Percentiles rank a stretch among this genome's conserved stretches.
phyloP scores from a whole-genome alignment of 306 rosid species.

The Castanea sativa region DNA sequence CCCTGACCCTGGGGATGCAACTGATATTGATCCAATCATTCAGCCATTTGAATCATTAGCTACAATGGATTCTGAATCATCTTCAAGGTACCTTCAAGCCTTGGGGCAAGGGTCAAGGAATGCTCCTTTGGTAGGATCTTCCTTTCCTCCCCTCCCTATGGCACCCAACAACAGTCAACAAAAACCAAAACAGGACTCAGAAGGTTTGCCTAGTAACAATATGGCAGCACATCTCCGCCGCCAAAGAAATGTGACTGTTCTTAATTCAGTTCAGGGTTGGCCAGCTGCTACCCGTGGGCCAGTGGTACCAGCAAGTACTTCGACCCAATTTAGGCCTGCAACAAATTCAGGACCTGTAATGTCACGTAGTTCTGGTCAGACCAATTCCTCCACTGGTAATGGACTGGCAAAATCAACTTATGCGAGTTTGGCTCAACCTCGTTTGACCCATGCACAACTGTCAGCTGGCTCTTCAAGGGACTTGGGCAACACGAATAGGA shows the following conservation, averaged over 20 bases:
- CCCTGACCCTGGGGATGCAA: constrained; percentile 38
- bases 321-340: constrained; percentile 44
- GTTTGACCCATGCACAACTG: constrained; percentile 36
- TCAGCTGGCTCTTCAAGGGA: constrained; percentile 55
- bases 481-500: constrained; percentile 46
- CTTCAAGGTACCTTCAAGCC: constrained; percentile 87
- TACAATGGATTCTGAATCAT: constrained; percentile 47
- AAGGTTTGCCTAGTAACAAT: constrained; percentile 51
- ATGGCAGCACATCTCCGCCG: constrained; percentile 90
- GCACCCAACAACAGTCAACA: constrained; percentile 53
- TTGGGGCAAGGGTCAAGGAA: constrained; percentile 57
- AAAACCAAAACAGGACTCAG: constrained; percentile 50
- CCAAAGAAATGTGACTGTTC: constrained; percentile 46
- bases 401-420: constrained; percentile 36
- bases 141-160: constrained; percentile 81
- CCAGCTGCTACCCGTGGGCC: constrained; percentile 61
- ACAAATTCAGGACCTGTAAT: constrained; percentile 34
- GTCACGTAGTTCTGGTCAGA: constrained; percentile 34
- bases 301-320: constrained; percentile 35
- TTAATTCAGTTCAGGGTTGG: constrained; percentile 71
- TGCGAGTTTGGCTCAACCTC: constrained; percentile 49
- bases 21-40: constrained; percentile 52
- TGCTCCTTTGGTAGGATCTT: constrained; percentile 56
- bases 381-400: constrained; percentile 11
- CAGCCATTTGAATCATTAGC: constrained; percentile 61